A percentile compares a stretch with the other conserved stretches of the same genome.
These are phyloP conservation scores for Boletus fagicola DNA, from an alignment of 768 basidiomycete genomes.

Conservation along the genomic window DNA sequence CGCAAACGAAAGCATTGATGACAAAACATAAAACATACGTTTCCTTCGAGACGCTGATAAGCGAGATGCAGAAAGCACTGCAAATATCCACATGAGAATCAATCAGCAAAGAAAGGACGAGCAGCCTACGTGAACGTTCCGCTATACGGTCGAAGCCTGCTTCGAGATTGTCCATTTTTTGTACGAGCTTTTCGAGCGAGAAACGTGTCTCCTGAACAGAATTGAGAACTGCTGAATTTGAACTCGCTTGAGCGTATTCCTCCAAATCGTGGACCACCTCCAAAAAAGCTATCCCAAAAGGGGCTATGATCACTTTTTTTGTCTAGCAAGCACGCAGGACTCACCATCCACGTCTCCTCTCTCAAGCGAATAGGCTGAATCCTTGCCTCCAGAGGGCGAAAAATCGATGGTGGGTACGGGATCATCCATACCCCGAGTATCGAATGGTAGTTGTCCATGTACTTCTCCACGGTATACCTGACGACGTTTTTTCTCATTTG, in stretches of 20 bases:
- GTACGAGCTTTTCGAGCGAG: slow-evolving; percentile 65
- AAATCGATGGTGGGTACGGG: slow-evolving; percentile 78
- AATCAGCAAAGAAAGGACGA: not conserved
- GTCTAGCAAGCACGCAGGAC: slow-evolving; percentile 15
- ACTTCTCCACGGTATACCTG: slow-evolving; percentile 83
- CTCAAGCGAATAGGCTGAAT: slow-evolving; percentile 65
- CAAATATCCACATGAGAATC: slow-evolving; percentile 6
- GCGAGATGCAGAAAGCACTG: slow-evolving; percentile 77
- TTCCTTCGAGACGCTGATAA: slow-evolving; percentile 66
- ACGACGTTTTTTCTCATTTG: slow-evolving; percentile 77
- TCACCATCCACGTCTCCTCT: slow-evolving; percentile 70
- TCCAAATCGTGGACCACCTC: slow-evolving; percentile 66
- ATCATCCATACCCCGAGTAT: slow-evolving; percentile 77
- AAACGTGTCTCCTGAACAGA: slow-evolving; percentile 63
- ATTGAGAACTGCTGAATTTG: slow-evolving; percentile 45
- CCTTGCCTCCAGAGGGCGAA: slow-evolving; percentile 62
- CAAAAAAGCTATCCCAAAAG: slow-evolving; percentile 50
- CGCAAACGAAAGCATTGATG: not conserved
- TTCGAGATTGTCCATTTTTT: slow-evolving; percentile 78
- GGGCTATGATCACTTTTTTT: slow-evolving; percentile 4
- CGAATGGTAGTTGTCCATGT: slow-evolving; percentile 85
- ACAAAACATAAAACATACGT: slow-evolving; percentile 47
- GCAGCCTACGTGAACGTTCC: slow-evolving; percentile 69
- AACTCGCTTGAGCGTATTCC: slow-evolving; percentile 45
- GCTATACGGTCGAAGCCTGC: slow-evolving; percentile 82